Percentiles rank a stretch among this genome's conserved stretches.
Conservation (phyloP, 805 yeast species). For the Ogataea pini region DNA sequence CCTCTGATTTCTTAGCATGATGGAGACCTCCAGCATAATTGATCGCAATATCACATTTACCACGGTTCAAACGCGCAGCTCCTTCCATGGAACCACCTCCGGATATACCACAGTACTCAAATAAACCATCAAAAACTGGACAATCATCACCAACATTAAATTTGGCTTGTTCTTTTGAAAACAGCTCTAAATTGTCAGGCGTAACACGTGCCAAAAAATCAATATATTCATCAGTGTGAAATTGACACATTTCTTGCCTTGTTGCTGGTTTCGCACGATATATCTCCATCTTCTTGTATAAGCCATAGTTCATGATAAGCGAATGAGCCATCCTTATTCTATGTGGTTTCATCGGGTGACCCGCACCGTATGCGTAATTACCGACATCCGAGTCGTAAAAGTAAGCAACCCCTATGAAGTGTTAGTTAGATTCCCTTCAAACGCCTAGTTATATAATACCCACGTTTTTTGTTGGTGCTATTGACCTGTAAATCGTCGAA, state of each 20-base stretch:
- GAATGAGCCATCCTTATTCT: conserved; percentile 98
- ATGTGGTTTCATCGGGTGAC: conserved; percentile 99
- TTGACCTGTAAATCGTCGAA: conserved; percentile 62
- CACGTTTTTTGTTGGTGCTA: conserved; percentile 52
- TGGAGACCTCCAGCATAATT: conserved; percentile 94
- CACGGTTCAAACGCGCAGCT: conserved; percentile 75
- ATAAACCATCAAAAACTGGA: conserved; percentile 78
- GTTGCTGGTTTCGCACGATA: conserved; percentile 98
- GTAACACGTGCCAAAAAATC: conserved; percentile 89
- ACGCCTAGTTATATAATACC: conserved; percentile 19
- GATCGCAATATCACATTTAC: conserved; percentile 87
- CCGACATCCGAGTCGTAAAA: conserved; percentile 93
- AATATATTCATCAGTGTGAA: conserved; percentile 96
- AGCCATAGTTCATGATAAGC: conserved; percentile 93
- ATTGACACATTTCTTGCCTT: conserved; percentile 96
- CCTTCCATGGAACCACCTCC: conserved; percentile 94
- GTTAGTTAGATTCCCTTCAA: conserved; percentile 10
- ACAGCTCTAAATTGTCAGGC: conserved; percentile 87
- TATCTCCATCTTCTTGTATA: conserved; percentile 95
- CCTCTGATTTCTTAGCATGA: conserved; percentile 88
- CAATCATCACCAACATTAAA: conserved; percentile 97
- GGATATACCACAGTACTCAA: conserved; percentile 73
- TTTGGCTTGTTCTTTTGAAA: conserved; percentile 83
- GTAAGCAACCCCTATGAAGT: conserved; percentile 60
- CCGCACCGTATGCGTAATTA: conserved; percentile 96